Evolutionary conservation across 129 eudicot genomes (phyloP), one percentile per base, ranked within the genome.

Genomic region (Helianthus tuberosus): DNA sequence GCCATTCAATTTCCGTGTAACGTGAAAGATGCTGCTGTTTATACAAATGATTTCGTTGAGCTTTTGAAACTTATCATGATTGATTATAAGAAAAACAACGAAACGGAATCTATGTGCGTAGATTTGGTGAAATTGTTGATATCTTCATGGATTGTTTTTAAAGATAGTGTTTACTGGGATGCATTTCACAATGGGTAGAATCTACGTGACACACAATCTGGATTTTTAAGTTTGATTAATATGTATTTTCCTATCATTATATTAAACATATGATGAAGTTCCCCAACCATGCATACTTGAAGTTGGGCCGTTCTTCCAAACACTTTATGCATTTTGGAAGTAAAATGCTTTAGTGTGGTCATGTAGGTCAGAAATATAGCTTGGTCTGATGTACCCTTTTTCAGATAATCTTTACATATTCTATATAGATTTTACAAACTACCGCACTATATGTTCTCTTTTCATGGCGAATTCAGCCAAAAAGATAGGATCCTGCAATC

Each of bases 61-160:
- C 84, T 86, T 32, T 73, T 91, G 82, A 79, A 87, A 20, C 92
- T 83, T 64, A 86, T 96, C 51, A 96, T 96, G 8, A 91, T 91
- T 9, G 93, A 91, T 83, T 91, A 89, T 44, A 75, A 46, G 43
- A 89, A 54, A 60, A 86, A 91, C 17, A 89, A 74, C 17, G 96
- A 36, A 84, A 52, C 44, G 97, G 97, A 0, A 83, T 91, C 44
- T 93, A 89, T 71, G 91, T 91, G 0, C 54, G 36, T 29, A 51
- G 82, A 29, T 91, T 91, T 39, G 97, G 90, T 10, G 97, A 91
- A 85, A 79, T 20, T 89, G 11, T 69, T 91, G 80, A 91, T 91
- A 90, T 85, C 97, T 3, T 91, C 97, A 6, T 96, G 97, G 72
- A 78, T 91, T 71, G 97, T 91, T 41, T 73, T 91, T 84, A 91